phyloP scores from a whole-genome alignment of 257 asterid species.

The Nicotiana obtusifolia region DNA sequence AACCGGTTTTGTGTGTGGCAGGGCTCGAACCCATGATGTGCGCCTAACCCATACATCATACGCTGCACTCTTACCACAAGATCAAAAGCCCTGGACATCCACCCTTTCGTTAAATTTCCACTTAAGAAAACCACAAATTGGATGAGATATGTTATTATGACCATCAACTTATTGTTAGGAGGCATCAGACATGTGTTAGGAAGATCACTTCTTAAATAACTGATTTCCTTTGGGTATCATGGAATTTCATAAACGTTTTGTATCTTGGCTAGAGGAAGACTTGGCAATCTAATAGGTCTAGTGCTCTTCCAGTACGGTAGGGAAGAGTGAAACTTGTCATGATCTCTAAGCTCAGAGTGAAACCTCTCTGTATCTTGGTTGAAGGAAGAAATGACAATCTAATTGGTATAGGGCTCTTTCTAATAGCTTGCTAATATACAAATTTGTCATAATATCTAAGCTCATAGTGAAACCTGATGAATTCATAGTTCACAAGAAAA shows the following conservation, averaged over 20 bases:
- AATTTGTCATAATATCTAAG: neutral
- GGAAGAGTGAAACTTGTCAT: neutral
- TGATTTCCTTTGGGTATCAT: neutral
- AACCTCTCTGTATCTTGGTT: too few relatives aligned
- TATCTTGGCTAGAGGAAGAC: neutral
- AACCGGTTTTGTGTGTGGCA: too few relatives aligned
- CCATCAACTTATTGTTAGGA: neutral
- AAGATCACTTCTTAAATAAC: neutral
- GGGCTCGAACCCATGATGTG: too few relatives aligned
- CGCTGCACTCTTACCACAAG: too few relatives aligned
- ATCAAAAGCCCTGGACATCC: too few relatives aligned
- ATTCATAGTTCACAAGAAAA: neutral
- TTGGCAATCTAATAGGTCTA: neutral
- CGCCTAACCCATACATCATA: too few relatives aligned
- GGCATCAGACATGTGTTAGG: neutral
- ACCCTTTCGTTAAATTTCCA: too few relatives aligned
- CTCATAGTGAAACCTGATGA: neutral
- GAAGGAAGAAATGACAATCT: too few relatives aligned
- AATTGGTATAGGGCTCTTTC: too few relatives aligned
- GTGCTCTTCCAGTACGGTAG: neutral
- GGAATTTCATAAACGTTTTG: neutral
- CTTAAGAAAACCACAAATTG: too few relatives aligned
- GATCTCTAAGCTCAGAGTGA: neutral
- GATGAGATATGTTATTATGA: too few relatives aligned
- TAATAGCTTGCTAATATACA: neutral